Base-by-base conservation (phyloP, 768 basidiomycete genomes). In the Agaricus subrufescens region DNA sequence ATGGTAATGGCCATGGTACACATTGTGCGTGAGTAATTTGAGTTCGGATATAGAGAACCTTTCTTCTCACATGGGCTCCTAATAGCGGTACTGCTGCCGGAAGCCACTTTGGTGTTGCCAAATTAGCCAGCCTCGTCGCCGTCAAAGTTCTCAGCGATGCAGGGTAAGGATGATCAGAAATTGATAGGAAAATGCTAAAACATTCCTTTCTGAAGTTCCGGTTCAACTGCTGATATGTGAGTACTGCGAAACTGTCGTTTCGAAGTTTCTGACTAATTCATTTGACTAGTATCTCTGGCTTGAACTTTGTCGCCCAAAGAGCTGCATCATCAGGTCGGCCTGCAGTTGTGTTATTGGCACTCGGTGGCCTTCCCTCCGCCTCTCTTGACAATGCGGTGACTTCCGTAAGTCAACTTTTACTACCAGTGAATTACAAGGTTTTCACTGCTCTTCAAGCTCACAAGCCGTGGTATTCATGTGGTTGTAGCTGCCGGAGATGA, bases 1-100 rank as follows among this genome's bases (percentile, higher is more conserved):
- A 75, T 56, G 73, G 68, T 14, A 65, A 72, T 55, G 75, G 75
- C n/a, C 74, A 75, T 52, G 73, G 73, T n/a, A 71, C 73, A 12
- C 71, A 72, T 56, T 57, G 39, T 55, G 65, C 69, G 64, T 66
- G 55, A 34, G 62, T 54, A 7, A 27, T 37, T 15, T 29, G 23
- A 19, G 19, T 19, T 19, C 23, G 6, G 30, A 14, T 10, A 34
- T 19, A 19, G 19, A 2, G 25, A 14, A 49, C 3, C 23, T 26
- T 15, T 19, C 9, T 31, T 44, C 23, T 34, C 47, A 53, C 12
- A n/a, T 15, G 14, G 19, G 25, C 25, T 4, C 14, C 14, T 30
- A 26, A 0, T n/a, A 66, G 65, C 25, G 66, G 65, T 7, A 67
- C 62, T 14, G 66, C 63, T 37, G 66, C 63, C 12, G 66, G 66